Conservation (phyloP, 805 yeast species). For the Saturnispora halmiae region DNA sequence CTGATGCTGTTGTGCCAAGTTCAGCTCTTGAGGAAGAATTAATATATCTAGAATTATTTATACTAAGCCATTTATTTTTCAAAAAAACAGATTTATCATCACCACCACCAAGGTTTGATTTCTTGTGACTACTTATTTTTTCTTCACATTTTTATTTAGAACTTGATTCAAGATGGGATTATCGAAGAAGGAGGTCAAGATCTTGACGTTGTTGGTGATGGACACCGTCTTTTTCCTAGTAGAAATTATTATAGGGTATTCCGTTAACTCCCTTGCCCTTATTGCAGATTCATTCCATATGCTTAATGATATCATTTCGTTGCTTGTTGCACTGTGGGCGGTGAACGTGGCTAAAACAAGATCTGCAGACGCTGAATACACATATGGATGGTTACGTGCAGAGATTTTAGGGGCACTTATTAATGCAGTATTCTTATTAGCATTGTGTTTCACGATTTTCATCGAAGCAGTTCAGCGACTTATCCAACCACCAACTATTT, state of each 20-base stretch:
- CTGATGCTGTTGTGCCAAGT: neutral
- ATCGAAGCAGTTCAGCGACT: conserved; percentile 91
- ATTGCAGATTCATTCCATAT: conserved; percentile 97
- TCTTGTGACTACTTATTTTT: neutral
- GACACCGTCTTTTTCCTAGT: conserved; percentile 79
- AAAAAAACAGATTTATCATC: conserved; percentile 8
- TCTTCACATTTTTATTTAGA: too few species aligned
- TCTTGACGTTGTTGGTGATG: conserved; percentile 57
- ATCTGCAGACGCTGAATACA: conserved; percentile 79
- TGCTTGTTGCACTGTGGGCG: conserved; percentile 92
- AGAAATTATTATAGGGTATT: conserved; percentile 79
- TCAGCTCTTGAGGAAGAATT: too few species aligned
- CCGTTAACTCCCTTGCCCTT: conserved; percentile 88
- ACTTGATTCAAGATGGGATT: conserved; percentile 13
- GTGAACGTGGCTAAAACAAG: conserved; percentile 78
- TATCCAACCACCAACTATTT: conserved; percentile 66
- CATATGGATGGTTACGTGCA: conserved; percentile 98
- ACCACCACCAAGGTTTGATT: conserved; percentile 1
- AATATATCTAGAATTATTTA: too few species aligned
- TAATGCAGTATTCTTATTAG: conserved; percentile 87
- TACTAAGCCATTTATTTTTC: conserved; percentile 1
- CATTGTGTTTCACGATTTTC: conserved; percentile 83
- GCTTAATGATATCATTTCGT: conserved; percentile 88
- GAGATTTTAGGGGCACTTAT: conserved; percentile 92
- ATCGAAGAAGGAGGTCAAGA: conserved; percentile 54